Evolutionary conservation across 768 basidiomycete genomes (phyloP).

Genomic region (Hysterangium stoloniferum): DNA sequence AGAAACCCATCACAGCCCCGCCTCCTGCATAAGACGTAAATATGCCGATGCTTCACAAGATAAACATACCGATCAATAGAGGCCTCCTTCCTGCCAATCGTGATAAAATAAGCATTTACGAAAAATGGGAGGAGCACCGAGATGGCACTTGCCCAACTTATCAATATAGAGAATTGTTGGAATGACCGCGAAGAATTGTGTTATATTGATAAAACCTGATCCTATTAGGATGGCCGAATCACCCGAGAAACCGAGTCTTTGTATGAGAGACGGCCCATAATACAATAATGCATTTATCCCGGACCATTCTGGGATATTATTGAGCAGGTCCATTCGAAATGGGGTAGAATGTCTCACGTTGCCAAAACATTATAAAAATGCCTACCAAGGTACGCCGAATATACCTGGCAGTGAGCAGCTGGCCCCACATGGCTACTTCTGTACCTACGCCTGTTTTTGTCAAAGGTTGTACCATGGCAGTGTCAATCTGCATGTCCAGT

Average conservation of each 20-base stretch:
- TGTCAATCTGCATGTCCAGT: slow-evolving; percentile 69
- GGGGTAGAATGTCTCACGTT: slow-evolving; percentile 44
- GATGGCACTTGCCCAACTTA: slow-evolving; percentile 38
- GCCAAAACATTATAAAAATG: slow-evolving; percentile 72
- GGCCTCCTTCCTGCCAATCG: slow-evolving; percentile 50
- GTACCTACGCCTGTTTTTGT: slow-evolving; percentile 13
- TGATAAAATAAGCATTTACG: background rate
- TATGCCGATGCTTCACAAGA: background rate
- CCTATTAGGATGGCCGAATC: slow-evolving; percentile 56
- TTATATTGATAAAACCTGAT: slow-evolving; percentile 70
- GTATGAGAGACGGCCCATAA: slow-evolving; percentile 70
- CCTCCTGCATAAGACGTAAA: slow-evolving; percentile 30
- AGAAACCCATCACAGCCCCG: slow-evolving; percentile 51
- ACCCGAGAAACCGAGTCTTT: slow-evolving; percentile 53
- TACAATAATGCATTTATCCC: slow-evolving; percentile 82
- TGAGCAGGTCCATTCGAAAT: background rate
- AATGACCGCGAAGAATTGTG: slow-evolving; percentile 68
- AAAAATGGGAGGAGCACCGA: background rate
- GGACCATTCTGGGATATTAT: slow-evolving; percentile 57
- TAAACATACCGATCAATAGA: slow-evolving; percentile 43
- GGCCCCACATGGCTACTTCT: slow-evolving; percentile 45
- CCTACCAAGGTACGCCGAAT: slow-evolving; percentile 60
- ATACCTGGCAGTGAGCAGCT: slow-evolving; percentile 47
- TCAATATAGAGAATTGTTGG: slow-evolving; percentile 72
- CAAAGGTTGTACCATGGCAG: slow-evolving; percentile 38